Conservation (phyloP, 805 yeast genomes). For the Blastobotrys americana region DNA sequence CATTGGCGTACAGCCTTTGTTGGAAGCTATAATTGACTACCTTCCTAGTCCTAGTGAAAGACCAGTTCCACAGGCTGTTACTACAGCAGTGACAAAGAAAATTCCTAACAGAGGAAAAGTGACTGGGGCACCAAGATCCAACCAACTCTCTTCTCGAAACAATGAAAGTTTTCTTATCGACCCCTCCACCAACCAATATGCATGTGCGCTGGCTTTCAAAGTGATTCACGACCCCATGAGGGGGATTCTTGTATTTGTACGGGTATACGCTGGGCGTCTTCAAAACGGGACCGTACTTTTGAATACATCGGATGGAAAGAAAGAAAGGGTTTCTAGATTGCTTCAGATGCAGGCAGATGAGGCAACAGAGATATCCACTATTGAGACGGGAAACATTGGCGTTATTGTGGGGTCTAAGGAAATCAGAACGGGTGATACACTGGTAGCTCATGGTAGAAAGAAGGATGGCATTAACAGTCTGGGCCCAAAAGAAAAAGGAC, state of each 20-base stretch:
- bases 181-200: slow-evolving; percentile 40
- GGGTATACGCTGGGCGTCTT: slow-evolving; percentile 81
- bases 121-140: not conserved
- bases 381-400: slow-evolving; percentile 81
- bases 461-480: slow-evolving; percentile 45
- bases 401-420: slow-evolving; percentile 70
- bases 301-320: slow-evolving; percentile 64
- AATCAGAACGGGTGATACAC: slow-evolving; percentile 84
- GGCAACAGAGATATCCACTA: slow-evolving; percentile 59
- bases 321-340: slow-evolving; percentile 59
- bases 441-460: slow-evolving; percentile 53
- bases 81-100: slow-evolving; percentile 20
- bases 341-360: slow-evolving; percentile 82
- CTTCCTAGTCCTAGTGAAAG: slow-evolving; percentile 77
- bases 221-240: slow-evolving; percentile 74
- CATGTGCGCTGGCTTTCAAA: slow-evolving; percentile 84
- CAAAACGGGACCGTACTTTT: slow-evolving; percentile 53
- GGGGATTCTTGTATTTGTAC: slow-evolving; percentile 75
- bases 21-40: slow-evolving; percentile 73
- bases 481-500: slow-evolving; percentile 36
- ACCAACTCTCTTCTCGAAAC: slow-evolving; percentile 8
- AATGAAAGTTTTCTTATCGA: slow-evolving; percentile 6
- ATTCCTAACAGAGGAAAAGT: slow-evolving; percentile 4
- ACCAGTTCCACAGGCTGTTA: slow-evolving; percentile 43
- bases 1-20: slow-evolving; percentile 89